These are phyloP conservation scores for Aspergillus thermomutatus DNA, from an alignment of 2,329 filamentous ascomycete genomes.

Conservation along the genomic window DNA sequence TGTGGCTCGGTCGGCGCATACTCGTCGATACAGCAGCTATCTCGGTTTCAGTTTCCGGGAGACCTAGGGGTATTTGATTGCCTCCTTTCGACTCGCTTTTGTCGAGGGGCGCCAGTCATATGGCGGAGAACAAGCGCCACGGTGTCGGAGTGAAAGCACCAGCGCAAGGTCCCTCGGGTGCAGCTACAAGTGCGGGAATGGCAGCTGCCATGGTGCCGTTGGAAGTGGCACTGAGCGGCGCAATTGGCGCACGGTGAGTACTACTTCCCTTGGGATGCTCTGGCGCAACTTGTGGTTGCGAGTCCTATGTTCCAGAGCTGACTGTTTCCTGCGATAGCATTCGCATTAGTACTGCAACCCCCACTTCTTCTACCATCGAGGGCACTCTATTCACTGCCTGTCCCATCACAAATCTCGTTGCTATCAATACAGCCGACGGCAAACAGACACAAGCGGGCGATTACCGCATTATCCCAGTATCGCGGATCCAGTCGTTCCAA, in stretches of 20 bases:
- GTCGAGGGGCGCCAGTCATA: constrained; percentile 23
- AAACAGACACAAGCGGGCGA: constrained; percentile 47
- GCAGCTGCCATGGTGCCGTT: constrained; percentile 47
- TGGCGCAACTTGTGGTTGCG: not conserved
- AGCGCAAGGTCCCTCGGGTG: constrained; percentile 35
- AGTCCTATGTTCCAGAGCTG: not conserved
- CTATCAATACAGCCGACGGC: constrained; percentile 51
- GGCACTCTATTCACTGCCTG: constrained; percentile 62
- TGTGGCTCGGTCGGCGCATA: not conserved
- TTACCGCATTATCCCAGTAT: constrained; percentile 60
- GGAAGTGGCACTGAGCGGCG: constrained; percentile 55
- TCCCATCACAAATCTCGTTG: constrained; percentile 59
- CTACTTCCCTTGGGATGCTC: not conserved
- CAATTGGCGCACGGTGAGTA: constrained; percentile 59
- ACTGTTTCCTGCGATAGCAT: constrained; percentile 42
- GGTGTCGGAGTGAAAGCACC: constrained; percentile 50
- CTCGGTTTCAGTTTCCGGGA: not conserved
- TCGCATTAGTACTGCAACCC: constrained; percentile 54
- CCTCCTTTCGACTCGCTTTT: not conserved
- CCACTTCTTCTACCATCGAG: constrained; percentile 52
- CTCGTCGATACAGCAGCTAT: not conserved
- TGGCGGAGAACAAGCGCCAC: constrained; percentile 60
- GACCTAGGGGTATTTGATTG: not conserved
- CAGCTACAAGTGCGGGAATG: constrained; percentile 33
- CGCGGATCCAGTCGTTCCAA: constrained; percentile 57